These are phyloP conservation scores for Penicillium sclerotigenum DNA, from an alignment of 2,329 filamentous ascomycete genomes.

Conservation along the genomic window DNA sequence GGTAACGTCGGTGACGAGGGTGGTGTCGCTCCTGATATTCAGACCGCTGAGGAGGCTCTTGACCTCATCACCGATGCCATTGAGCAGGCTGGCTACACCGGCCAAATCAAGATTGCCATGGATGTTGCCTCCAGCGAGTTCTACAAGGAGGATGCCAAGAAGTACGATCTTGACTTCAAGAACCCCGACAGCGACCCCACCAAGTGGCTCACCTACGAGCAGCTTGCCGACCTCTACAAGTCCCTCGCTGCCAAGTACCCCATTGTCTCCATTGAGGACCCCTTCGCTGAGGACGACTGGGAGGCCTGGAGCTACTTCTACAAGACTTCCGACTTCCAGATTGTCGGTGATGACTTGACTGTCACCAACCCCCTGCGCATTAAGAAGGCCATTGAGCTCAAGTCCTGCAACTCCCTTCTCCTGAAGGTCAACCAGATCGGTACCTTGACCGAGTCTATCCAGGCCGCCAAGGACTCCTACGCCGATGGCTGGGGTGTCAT, in stretches of 20 bases:
- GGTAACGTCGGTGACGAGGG: slow-evolving; percentile 99
- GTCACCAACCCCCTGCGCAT: slow-evolving; percentile 99
- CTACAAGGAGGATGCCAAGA: slow-evolving; percentile 96
- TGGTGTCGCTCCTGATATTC: slow-evolving; percentile 98
- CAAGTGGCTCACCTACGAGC: slow-evolving; percentile 99
- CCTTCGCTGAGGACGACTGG: slow-evolving; percentile 99
- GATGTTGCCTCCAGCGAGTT: slow-evolving; percentile 99
- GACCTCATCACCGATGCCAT: slow-evolving; percentile 94
- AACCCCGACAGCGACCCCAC: slow-evolving; percentile 92
- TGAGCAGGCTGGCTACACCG: slow-evolving; percentile 90
- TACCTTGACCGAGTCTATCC: slow-evolving; percentile 97
- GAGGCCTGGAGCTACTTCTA: slow-evolving; percentile 99
- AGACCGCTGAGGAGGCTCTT: slow-evolving; percentile 93
- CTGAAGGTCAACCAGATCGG: slow-evolving; percentile 99
- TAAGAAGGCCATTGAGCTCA: slow-evolving; percentile 99
- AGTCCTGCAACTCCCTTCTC: slow-evolving; percentile 96
- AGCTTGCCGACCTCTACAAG: slow-evolving; percentile 90
- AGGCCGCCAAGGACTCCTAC: slow-evolving; percentile 98
- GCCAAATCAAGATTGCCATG: slow-evolving; percentile 97
- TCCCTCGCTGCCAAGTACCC: slow-evolving; percentile 90
- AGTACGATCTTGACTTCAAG: slow-evolving; percentile 99
- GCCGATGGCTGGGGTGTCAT: slow-evolving; percentile 96
- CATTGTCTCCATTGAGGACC: slow-evolving; percentile 98
- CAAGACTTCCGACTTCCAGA: slow-evolving; percentile 98
- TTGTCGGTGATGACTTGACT: slow-evolving; percentile 96